phyloP scores from a whole-genome alignment of 306 rosid genomes.

The Prunus mira region DNA sequence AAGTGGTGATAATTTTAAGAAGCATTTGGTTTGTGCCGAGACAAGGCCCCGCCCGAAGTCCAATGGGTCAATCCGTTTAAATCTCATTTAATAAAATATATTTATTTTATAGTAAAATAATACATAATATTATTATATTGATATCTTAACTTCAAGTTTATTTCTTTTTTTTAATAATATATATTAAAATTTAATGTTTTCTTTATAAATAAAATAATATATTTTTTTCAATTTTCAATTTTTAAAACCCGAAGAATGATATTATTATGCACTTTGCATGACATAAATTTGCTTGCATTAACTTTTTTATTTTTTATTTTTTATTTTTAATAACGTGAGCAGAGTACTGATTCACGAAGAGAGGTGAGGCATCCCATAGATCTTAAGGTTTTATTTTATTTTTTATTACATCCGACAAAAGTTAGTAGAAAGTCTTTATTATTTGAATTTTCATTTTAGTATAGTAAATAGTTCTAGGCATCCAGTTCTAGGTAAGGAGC shows the following conservation, averaged over 20 bases:
- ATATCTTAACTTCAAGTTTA: background rate
- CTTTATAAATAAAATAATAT: background rate
- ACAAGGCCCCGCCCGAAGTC: no score
- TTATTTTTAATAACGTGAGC: conserved; percentile 16
- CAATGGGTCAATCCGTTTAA: no score
- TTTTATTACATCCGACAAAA: background rate
- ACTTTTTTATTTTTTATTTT: conserved; percentile 1
- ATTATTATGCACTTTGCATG: background rate
- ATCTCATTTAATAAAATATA: no score
- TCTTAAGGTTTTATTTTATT: conserved; percentile 53
- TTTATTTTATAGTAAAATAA: no score
- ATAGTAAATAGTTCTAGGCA: background rate
- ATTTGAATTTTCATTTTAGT: background rate
- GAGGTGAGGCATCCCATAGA: conserved; percentile 86
- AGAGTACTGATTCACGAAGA: conserved; percentile 82
- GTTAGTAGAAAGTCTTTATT: background rate
- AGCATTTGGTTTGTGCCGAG: background rate
- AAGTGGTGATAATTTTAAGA: background rate
- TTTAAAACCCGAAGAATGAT: background rate
- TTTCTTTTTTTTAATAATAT: no score
- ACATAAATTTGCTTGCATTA: background rate
- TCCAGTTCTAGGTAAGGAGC: no score
- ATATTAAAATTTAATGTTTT: no score
- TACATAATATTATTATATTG: no score
- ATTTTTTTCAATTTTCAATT: no score